These are phyloP conservation scores for Epicoccum nigrum DNA, from an alignment of 2,329 filamentous ascomycete genomes.

Conservation along the genomic window DNA sequence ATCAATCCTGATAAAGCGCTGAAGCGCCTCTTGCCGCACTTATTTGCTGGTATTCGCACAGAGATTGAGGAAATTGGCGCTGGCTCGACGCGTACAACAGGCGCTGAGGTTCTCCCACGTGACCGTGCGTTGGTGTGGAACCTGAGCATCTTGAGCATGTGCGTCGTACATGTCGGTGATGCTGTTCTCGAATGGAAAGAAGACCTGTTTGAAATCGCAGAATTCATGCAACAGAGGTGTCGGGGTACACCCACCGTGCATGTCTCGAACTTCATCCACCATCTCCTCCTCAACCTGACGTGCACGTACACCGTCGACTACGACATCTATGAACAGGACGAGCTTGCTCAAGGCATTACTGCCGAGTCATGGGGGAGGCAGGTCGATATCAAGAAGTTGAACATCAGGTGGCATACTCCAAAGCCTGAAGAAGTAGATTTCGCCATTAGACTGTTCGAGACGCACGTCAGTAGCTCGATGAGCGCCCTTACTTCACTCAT, in stretches of 20 bases:
- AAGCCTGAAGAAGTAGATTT: slow-evolving; percentile 81
- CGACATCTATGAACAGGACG: slow-evolving; percentile 80
- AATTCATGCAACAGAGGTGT: slow-evolving; percentile 96
- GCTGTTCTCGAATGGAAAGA: slow-evolving; percentile 88
- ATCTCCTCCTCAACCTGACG: slow-evolving; percentile 90
- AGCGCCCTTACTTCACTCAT: slow-evolving; percentile 79
- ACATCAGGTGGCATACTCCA: slow-evolving; percentile 90
- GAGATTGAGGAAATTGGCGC: slow-evolving; percentile 98
- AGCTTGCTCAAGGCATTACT: slow-evolving; percentile 72
- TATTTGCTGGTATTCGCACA: slow-evolving; percentile 89
- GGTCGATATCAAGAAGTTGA: slow-evolving; percentile 75
- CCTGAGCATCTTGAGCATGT: slow-evolving; percentile 96
- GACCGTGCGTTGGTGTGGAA: slow-evolving; percentile 96
- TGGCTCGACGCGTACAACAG: slow-evolving; percentile 90
- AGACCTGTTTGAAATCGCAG: slow-evolving; percentile 86
- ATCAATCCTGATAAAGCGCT: slow-evolving; percentile 93
- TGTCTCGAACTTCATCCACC: slow-evolving; percentile 97
- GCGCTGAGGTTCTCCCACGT: slow-evolving; percentile 88
- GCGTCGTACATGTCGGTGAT: slow-evolving; percentile 91
- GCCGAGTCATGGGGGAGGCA: slow-evolving; percentile 83
- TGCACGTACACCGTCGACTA: slow-evolving; percentile 93
- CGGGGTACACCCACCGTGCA: slow-evolving; percentile 93
- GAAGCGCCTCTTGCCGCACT: slow-evolving; percentile 86
- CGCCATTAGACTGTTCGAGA: slow-evolving; percentile 85
- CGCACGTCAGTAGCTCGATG: slow-evolving; percentile 78